Conservation (phyloP, 2,329 filamentous ascomycete species). For the Phialemonium atrogriseum region DNA sequence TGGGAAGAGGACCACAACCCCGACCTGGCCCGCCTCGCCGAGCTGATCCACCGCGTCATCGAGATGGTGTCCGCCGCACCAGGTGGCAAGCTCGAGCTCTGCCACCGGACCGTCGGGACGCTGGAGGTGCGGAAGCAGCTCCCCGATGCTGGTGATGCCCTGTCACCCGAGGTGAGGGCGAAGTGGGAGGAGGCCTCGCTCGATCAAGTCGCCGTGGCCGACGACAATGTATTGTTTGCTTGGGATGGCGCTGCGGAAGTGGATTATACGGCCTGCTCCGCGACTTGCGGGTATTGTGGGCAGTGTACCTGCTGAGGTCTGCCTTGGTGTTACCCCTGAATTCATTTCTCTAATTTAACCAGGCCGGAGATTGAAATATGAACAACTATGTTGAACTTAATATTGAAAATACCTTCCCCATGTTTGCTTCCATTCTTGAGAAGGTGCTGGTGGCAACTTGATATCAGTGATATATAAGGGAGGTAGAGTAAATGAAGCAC, state of each 20-base stretch:
- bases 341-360: no score
- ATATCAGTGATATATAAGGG: no score
- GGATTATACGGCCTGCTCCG: neutral
- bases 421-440: no score
- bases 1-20: constrained; percentile 27
- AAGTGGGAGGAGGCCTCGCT: constrained; percentile 12
- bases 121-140: constrained; percentile 17
- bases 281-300: neutral
- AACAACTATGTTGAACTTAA: no score
- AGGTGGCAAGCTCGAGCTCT: constrained; percentile 16
- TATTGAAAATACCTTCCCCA: no score
- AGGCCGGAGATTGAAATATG: no score
- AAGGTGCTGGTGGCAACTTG: no score
- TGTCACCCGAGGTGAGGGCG: constrained; percentile 17
- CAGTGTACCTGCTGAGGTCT: no score
- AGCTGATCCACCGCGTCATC: constrained; percentile 16
- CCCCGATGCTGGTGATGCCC: constrained; percentile 10
- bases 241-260: neutral
- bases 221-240: neutral
- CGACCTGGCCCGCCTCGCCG: constrained; percentile 21
- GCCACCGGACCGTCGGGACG: constrained; percentile 6
- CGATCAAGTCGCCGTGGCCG: neutral
- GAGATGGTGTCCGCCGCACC: constrained; percentile 7
- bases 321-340: no score
- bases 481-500: no score